phyloP scores from a whole-genome alignment of 257 asterid species.

The Marsdenia floribunda region DNA sequence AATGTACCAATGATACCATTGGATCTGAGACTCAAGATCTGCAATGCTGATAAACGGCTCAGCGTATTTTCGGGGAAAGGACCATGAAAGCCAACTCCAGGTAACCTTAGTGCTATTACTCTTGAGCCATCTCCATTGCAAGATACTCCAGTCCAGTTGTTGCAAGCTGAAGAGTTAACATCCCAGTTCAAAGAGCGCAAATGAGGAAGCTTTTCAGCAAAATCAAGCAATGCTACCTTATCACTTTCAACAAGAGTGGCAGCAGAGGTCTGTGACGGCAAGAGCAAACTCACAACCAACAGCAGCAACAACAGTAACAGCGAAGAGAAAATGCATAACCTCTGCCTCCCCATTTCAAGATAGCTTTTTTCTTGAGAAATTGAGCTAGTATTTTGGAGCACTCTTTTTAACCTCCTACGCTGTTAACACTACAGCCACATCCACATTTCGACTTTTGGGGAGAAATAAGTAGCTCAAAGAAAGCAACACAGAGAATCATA shows the following conservation, averaged over 20 bases:
- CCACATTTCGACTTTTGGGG: conserved; percentile 10
- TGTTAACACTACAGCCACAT: neutral
- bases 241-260: conserved; percentile 50
- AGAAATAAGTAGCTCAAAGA: conserved; percentile 20
- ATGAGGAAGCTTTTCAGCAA: conserved; percentile 46
- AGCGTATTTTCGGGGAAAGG: conserved; percentile 61
- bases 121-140: conserved; percentile 69
- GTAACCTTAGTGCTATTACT: conserved; percentile 58
- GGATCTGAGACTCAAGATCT: conserved; percentile 96
- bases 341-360: conserved; percentile 48
- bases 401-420: neutral
- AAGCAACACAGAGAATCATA: conserved; percentile 14
- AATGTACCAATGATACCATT: conserved; percentile 69
- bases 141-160: conserved; percentile 65
- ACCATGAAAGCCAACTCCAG: conserved; percentile 82
- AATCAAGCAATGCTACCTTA: conserved; percentile 71
- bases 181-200: conserved; percentile 58
- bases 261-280: conserved; percentile 23
- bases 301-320: conserved; percentile 30
- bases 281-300: conserved; percentile 31
- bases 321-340: conserved; percentile 23
- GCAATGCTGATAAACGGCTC: conserved; percentile 70
- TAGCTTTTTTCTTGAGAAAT: conserved; percentile 5
- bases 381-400: neutral
- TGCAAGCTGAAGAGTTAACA: conserved; percentile 42